Percentiles rank a stretch among this genome's conserved stretches.
Evolutionary conservation across 306 rosid genomes (phyloP).

Genomic region (Luffa aegyptiaca): DNA sequence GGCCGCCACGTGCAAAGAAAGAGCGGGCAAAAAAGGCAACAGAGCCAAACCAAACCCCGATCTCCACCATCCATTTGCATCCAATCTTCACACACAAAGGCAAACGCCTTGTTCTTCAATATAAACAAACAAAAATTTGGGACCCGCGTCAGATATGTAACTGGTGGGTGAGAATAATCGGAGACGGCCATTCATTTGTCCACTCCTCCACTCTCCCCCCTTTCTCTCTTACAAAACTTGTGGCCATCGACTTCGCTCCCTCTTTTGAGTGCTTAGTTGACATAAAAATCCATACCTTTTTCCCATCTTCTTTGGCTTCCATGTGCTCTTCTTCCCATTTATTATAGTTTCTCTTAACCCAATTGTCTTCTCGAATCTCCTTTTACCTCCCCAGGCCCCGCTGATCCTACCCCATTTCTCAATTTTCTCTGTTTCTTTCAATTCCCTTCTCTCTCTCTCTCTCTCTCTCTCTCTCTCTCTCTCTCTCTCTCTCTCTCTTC

Average conservation of each 20-base stretch:
- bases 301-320: background rate
- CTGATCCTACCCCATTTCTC: background rate
- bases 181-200: background rate
- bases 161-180: conserved; percentile 45
- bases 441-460: background rate
- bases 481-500: background rate
- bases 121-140: conserved; percentile 10
- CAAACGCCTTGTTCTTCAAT: background rate
- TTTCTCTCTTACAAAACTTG: conserved; percentile 39
- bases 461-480: background rate
- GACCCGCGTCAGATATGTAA: conserved; percentile 42
- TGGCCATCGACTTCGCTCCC: conserved; percentile 34
- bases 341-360: background rate
- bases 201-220: conserved; percentile 32
- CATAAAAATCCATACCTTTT: background rate
- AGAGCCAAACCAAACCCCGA: background rate
- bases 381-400: conserved; percentile 2
- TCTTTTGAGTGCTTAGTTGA: background rate
- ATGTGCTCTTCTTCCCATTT: background rate
- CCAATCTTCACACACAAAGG: background rate
- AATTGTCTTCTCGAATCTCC: conserved; percentile 7
- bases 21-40: no score
- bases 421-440: background rate
- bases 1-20: background rate
- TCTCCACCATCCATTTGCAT: background rate